phyloP scores from a whole-genome alignment of 2,329 filamentous ascomycete genomes.

The Pseudocercospora pini-densiflorae region DNA sequence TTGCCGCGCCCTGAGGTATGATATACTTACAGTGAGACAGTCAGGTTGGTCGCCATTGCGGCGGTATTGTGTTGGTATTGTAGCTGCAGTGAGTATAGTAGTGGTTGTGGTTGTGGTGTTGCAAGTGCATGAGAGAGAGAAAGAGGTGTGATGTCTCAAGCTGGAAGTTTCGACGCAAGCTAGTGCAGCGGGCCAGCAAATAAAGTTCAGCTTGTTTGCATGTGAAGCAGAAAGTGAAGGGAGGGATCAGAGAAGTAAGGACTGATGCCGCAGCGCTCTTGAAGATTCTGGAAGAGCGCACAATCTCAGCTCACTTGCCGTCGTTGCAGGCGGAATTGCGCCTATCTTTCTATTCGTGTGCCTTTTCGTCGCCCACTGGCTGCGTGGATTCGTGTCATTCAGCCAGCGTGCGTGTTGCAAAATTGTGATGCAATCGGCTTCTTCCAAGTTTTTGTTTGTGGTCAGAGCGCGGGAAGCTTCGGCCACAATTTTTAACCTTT shows the following conservation, averaged over 20 bases:
- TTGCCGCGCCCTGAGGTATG: not conserved
- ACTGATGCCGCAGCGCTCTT: not conserved
- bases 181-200: not conserved
- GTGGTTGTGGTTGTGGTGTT: not conserved
- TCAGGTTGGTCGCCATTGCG: constrained; percentile 37
- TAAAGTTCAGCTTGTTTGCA: constrained; percentile 2
- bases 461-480: constrained; percentile 7
- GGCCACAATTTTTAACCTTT: not conserved
- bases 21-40: constrained; percentile 40
- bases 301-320: not conserved
- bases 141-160: constrained; percentile 6
- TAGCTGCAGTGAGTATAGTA: not conserved
- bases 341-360: not conserved
- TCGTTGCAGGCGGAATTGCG: not conserved
- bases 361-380: not conserved
- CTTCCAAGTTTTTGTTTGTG: constrained; percentile 12
- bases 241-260: not conserved
- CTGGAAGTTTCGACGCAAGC: constrained; percentile 8
- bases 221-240: constrained; percentile 13
- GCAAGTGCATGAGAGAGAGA: constrained; percentile 4
- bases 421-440: constrained; percentile 11
- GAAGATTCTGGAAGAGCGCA: constrained; percentile 9
- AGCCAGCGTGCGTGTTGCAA: constrained; percentile 1
- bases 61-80: not conserved
- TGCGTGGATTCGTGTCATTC: not conserved